A percentile compares a stretch with the other conserved stretches of the same genome.
phyloP scores from a whole-genome alignment of 2,329 filamentous ascomycete species.

The Paecilomyces formosus region DNA sequence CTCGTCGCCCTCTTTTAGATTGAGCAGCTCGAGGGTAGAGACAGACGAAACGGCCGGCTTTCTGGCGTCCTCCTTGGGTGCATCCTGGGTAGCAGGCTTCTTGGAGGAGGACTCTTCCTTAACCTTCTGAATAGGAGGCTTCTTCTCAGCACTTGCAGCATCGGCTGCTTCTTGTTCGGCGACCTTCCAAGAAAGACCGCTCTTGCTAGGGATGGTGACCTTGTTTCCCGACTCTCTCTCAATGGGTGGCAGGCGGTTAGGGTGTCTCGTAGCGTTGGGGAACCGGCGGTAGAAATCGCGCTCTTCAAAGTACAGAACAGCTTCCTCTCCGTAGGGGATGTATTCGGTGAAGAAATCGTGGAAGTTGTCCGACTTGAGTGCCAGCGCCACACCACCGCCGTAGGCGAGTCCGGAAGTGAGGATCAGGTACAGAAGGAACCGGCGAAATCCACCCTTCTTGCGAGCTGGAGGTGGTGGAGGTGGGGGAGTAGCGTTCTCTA shows the following conservation, averaged over 20 bases:
- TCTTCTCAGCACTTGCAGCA: constrained; percentile 49
- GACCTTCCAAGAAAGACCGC: constrained; percentile 74
- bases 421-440: constrained; percentile 68
- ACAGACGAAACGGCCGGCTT: constrained; percentile 42
- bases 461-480: constrained; percentile 44
- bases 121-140: constrained; percentile 19
- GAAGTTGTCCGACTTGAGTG: constrained; percentile 91
- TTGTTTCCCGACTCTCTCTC: constrained; percentile 54
- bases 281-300: constrained; percentile 86
- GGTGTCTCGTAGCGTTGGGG: constrained; percentile 46
- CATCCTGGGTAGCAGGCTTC: constrained; percentile 20
- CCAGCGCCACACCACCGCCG: constrained; percentile 83
- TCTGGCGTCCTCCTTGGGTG: constrained; percentile 26
- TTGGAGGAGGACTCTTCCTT: constrained; percentile 23
- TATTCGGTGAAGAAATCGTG: constrained; percentile 99
- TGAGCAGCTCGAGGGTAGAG: constrained; percentile 68
- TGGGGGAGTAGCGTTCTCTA: constrained; percentile 26
- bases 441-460: constrained; percentile 67
- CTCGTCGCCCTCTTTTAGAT: constrained; percentile 68
- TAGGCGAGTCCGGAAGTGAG: constrained; percentile 73
- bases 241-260: constrained; percentile 29
- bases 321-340: constrained; percentile 87
- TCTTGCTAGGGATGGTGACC: constrained; percentile 77
- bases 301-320: constrained; percentile 92
- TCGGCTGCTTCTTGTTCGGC: constrained; percentile 54